Base-by-base conservation (phyloP, 805 yeast species). In the Ogataea glucozyma region DNA sequence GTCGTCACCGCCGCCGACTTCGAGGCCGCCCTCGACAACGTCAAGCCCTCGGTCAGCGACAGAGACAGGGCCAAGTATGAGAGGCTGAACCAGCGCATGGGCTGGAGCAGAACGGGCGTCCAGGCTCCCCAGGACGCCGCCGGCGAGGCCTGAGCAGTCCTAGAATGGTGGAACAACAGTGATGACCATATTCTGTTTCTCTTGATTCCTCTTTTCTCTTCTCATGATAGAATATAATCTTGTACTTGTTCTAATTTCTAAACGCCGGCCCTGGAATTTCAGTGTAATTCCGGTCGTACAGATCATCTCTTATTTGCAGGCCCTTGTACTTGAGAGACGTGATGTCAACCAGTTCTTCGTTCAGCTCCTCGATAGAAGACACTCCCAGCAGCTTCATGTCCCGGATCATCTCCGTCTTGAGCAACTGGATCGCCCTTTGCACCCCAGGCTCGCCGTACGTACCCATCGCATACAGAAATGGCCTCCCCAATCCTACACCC, bases 31-130 rank as follows among this genome's bases (percentile, higher is more conserved):
- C 73, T 93, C 46, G 68, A 69, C 23, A 79, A 79, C 48, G 88
- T 93, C 14, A 83, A 84, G 49, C 97, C 98, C 1, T 85, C 95
- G 61, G 99, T 91, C 4, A 82, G 89, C 52, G 97, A 88, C 58
- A 74, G 71, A 48, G 97, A 90, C 58, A 75, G 97, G 48, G 54
- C 69, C 31, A 85, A 83, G 57, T 90, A 90, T 60, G 93, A 87
- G 45, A 70, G 73, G 49, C 66, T 88, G 57, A 85, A 83, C 52
- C 83, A 77, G 60, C 73, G 81, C 48, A 73, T 88, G 78, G 91
- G 89, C 0, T 83, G 88, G 89, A 79, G 78, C 40, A 64, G 56
- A 41, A 54, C 67, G 12, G 59, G 46, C 4, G 48, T 43, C 14
- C 40, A 36, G 31, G 49, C 40, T 6, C 40, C 48, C 8, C 30